Evolutionary conservation across 306 rosid species (phyloP), one percentile per base, ranked within the genome.

Genomic region (Lathyrus tuberosus): DNA sequence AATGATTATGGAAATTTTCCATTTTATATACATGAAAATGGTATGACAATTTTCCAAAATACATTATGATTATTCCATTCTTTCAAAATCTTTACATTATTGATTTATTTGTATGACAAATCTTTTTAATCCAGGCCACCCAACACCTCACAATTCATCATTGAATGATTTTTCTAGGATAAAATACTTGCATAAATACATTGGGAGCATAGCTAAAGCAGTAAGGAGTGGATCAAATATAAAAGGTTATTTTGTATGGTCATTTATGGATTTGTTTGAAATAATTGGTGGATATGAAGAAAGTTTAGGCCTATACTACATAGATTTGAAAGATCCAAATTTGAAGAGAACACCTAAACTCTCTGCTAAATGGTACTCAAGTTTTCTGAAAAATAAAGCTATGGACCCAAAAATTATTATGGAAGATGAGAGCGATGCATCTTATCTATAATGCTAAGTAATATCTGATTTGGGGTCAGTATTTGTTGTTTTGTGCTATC

Each of bases 161-260:
- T 77, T 89, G 72, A 69, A 81, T 33, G 97, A 91, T 61, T 70
- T 72, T 76, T 8, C 85, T 1, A 78, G 96, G 69, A 84, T 87
- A 58, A 62, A 82, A 30, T 87, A 60, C 54, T 22, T 91, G 75
- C 64, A 71, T 0, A 80, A 53, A 65, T 77, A 84, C 67, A 80
- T 92, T 10, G 75, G 77, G 20, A 59, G 72, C 49, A 24, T 83
- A 66, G 77, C 78, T 47, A 75, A 67, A 58, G 79, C 80, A 13
- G 10, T 81, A 65, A 85, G 92, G 86, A 78, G 74, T 51, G 96
- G 95, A 75, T 76, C 80, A 15, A 81, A 91, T 8, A 40, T 82
- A 22, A 85, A 70, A 78, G 95, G 95, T 2, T 89, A 89, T 62
- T 87, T 92, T 42, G 57, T 65, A 6, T 89, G 96, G 97, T 84